These are phyloP conservation scores for Globisporangium spinosum DNA, from an alignment of 352 stramenopile genomes.

Conservation along the genomic window DNA sequence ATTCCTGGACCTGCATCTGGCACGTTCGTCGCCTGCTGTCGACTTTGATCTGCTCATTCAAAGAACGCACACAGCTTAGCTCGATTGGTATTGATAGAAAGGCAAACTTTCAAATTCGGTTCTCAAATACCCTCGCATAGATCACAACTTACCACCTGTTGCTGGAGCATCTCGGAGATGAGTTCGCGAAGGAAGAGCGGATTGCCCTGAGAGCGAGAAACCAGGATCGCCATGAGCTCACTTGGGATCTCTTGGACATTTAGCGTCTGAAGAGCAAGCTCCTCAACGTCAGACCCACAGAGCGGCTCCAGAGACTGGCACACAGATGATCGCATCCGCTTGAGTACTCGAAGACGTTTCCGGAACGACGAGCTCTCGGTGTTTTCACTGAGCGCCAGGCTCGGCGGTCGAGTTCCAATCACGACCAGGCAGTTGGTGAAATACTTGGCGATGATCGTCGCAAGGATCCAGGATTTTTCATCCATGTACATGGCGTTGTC, in stretches of 20 bases:
- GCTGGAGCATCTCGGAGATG: slow-evolving; percentile 76
- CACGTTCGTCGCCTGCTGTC: slow-evolving; percentile 57
- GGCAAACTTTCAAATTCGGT: not conserved
- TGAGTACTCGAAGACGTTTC: slow-evolving; percentile 71
- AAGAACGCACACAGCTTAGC: not conserved
- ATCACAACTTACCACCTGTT: slow-evolving; percentile 51
- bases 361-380: slow-evolving; percentile 75
- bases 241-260: slow-evolving; percentile 52
- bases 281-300: slow-evolving; percentile 47
- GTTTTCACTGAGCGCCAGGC: slow-evolving; percentile 55
- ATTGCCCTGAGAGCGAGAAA: slow-evolving; percentile 77
- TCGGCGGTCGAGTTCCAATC: slow-evolving; percentile 65
- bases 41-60: slow-evolving; percentile 42
- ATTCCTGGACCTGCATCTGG: slow-evolving; percentile 68
- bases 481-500: slow-evolving; percentile 89
- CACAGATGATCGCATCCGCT: slow-evolving; percentile 55
- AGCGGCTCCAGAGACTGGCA: slow-evolving; percentile 52
- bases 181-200: slow-evolving; percentile 82
- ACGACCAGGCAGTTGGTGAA: slow-evolving; percentile 84
- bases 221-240: slow-evolving; percentile 61
- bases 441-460: slow-evolving; percentile 80
- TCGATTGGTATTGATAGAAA: not conserved
- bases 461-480: slow-evolving; percentile 80
- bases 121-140: not conserved
- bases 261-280: slow-evolving; percentile 61